A percentile compares a stretch with the other conserved stretches of the same genome.
Conservation (phyloP, 345 rosid genomes). For the Conringia planisiliqua region DNA sequence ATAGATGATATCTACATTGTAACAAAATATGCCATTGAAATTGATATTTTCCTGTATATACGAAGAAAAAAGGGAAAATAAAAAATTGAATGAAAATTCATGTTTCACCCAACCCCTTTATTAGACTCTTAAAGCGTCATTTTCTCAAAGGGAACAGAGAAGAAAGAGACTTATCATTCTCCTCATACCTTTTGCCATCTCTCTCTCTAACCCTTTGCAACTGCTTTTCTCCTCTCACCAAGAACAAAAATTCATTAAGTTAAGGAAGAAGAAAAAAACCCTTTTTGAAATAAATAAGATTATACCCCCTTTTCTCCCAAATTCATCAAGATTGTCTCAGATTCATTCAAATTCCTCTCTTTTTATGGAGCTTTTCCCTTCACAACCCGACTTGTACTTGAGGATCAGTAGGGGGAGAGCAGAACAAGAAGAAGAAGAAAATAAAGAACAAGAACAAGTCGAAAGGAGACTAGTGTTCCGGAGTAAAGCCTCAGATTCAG, state of each 20-base stretch:
- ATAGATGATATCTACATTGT: conserved; percentile 35
- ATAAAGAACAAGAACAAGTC: conserved; percentile 17
- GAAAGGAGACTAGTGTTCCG: conserved; percentile 28
- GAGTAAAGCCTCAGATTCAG: conserved; percentile 26
- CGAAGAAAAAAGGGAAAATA: not conserved
- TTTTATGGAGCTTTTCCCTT: conserved; percentile 37
- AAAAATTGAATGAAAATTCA: conserved; percentile 32
- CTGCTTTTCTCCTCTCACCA: conserved; percentile 32
- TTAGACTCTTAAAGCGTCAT: conserved; percentile 31
- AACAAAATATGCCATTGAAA: conserved; percentile 27
- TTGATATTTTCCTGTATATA: not conserved
- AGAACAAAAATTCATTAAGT: conserved; percentile 22
- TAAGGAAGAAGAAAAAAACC: conserved; percentile 6
- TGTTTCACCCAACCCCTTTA: conserved; percentile 37
- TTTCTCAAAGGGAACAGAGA: conserved; percentile 40
- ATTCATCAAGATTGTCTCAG: conserved; percentile 15
- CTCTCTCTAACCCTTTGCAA: conserved; percentile 18
- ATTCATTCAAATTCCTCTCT: not conserved
- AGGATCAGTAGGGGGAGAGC: conserved; percentile 18
- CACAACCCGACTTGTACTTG: conserved; percentile 36
- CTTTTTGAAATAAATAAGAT: conserved; percentile 19
- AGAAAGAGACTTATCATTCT: conserved; percentile 38
- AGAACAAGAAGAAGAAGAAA: conserved; percentile 21
- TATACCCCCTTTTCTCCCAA: conserved; percentile 1
- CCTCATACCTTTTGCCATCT: conserved; percentile 31